Conservation (phyloP, 345 rosid genomes). For the Dipteronia dyeriana region DNA sequence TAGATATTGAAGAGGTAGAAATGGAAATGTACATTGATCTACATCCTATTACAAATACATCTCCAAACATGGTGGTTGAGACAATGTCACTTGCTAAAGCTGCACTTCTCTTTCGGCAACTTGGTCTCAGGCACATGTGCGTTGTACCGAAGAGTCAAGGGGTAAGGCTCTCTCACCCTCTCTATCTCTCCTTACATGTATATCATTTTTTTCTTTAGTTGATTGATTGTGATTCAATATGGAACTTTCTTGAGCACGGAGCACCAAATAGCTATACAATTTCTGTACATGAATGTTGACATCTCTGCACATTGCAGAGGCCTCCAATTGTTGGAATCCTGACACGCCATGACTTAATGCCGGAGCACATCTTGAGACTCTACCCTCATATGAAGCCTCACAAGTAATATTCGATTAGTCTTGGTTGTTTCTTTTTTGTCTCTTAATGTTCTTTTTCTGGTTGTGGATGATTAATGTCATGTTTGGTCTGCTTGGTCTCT, state of each 20-base stretch:
- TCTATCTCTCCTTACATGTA: neutral
- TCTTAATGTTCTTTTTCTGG: neutral
- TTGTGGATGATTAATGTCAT: neutral
- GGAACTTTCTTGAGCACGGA: neutral
- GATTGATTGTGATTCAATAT: too few species aligned
- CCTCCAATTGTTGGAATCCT: slow-evolving; percentile 64
- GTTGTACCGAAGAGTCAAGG: slow-evolving; percentile 67
- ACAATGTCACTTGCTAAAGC: slow-evolving; percentile 76
- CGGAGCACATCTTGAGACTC: slow-evolving; percentile 57
- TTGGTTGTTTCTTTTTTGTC: neutral
- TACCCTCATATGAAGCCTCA: slow-evolving; percentile 43
- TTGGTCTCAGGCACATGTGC: slow-evolving; percentile 66
- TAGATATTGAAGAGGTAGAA: slow-evolving; percentile 54
- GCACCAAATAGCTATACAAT: too few species aligned
- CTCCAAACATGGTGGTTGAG: slow-evolving; percentile 68
- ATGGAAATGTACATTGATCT: slow-evolving; percentile 69
- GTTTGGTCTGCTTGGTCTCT: neutral
- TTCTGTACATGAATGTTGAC: neutral
- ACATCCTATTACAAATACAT: slow-evolving; percentile 59
- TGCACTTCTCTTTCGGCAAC: slow-evolving; percentile 57
- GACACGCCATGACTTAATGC: slow-evolving; percentile 66
- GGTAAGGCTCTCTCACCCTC: slow-evolving; percentile 28
- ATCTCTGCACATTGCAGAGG: slow-evolving; percentile 42
- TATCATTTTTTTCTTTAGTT: too few species aligned
- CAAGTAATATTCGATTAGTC: slow-evolving; percentile 7